Conservation (phyloP, 2,329 filamentous ascomycete genomes). For the Xylariomycetidae sp. region DNA sequence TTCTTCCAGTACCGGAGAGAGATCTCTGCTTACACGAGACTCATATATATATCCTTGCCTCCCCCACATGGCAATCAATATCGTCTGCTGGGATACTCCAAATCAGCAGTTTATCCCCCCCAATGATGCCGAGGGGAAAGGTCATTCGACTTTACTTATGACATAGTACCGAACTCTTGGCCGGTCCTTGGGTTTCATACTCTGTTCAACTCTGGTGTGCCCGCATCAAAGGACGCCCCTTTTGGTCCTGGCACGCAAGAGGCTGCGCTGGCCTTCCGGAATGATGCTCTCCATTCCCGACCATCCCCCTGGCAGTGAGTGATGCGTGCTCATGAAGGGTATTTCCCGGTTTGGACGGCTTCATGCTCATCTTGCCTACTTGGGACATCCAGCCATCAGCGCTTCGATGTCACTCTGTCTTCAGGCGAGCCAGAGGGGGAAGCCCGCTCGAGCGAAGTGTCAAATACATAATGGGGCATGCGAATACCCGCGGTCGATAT, state of each 20-base stretch:
- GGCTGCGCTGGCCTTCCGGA: conserved; percentile 10
- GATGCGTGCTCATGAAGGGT: neutral
- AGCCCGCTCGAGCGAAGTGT: conserved; percentile 8
- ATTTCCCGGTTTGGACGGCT: neutral
- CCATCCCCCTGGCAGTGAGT: conserved; percentile 2
- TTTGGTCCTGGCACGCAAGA: conserved; percentile 7
- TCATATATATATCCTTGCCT: neutral
- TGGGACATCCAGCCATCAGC: neutral
- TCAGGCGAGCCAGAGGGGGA: conserved; percentile 12
- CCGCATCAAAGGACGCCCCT: conserved; percentile 7
- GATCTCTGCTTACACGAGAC: neutral
- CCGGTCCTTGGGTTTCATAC: conserved; percentile 10
- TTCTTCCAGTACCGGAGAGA: too few relatives aligned
- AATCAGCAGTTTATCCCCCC: conserved; percentile 15
- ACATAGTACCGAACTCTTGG: conserved; percentile 13
- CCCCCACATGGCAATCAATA: conserved; percentile 13
- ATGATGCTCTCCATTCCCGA: conserved; percentile 15
- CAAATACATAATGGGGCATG: conserved; percentile 5
- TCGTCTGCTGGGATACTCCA: conserved; percentile 9
- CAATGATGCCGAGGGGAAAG: conserved; percentile 21
- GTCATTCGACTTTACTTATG: conserved; percentile 15
- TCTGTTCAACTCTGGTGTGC: too few relatives aligned
- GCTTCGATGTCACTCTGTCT: conserved; percentile 10
- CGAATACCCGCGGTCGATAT: conserved; percentile 11
- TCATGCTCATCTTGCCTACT: neutral